phyloP scores from a whole-genome alignment of 2,329 filamentous ascomycete genomes.

The Incumbomyces delicatus region DNA sequence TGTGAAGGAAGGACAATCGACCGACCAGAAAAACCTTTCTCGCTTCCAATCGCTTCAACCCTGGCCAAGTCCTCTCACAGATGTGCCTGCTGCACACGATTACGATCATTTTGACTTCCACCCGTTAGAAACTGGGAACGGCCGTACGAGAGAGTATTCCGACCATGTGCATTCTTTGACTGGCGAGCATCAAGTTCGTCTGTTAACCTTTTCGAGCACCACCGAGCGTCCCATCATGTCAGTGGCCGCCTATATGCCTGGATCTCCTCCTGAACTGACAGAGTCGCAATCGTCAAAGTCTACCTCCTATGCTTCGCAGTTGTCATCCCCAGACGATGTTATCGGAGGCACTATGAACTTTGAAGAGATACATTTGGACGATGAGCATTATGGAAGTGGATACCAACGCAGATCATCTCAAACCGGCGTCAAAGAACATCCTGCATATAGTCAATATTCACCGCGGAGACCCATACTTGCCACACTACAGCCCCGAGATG shows the following conservation, averaged over 20 bases:
- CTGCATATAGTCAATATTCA: neutral
- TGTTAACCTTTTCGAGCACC: conserved; percentile 2
- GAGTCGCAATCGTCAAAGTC: conserved; percentile 84
- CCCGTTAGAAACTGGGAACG: too few species aligned
- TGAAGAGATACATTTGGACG: conserved; percentile 83
- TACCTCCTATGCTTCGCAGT: conserved; percentile 66
- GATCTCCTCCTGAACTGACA: conserved; percentile 69
- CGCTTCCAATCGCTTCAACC: too few species aligned
- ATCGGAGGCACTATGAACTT: conserved; percentile 72
- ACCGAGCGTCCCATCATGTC: conserved; percentile 24
- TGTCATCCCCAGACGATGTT: conserved; percentile 49
- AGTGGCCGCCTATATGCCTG: conserved; percentile 39
- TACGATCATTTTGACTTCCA: too few species aligned
- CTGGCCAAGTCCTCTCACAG: too few species aligned
- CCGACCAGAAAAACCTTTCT: neutral
- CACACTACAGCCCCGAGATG: neutral
- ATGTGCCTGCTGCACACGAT: too few species aligned
- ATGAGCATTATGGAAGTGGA: conserved; percentile 41
- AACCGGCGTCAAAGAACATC: neutral
- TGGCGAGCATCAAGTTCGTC: neutral
- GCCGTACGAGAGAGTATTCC: too few species aligned
- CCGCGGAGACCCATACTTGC: conserved; percentile 3
- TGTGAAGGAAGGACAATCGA: neutral
- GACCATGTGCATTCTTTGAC: neutral
- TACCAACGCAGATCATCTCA: neutral